phyloP scores from a whole-genome alignment of 306 rosid species.

The Mimosa pudica region DNA sequence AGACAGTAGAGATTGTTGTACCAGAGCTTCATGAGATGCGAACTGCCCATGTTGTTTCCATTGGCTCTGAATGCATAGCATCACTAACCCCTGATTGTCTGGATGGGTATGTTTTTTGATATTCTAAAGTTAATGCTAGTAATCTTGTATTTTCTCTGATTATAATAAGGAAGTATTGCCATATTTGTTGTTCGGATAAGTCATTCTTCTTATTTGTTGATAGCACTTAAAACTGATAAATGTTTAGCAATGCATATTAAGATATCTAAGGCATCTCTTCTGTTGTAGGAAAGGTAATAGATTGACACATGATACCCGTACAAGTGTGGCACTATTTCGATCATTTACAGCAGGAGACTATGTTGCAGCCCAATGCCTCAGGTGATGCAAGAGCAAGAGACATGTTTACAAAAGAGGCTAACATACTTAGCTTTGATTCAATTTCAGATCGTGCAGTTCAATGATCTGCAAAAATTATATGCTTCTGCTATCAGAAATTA shows the following conservation, averaged over 20 bases:
- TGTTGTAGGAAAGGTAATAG: slow-evolving; percentile 56
- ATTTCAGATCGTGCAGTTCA: slow-evolving; percentile 6
- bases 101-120: slow-evolving; percentile 70
- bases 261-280: slow-evolving; percentile 22
- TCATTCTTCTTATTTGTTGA: background rate
- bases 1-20: slow-evolving; percentile 75
- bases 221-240: slow-evolving; percentile 16
- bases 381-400: slow-evolving; percentile 51
- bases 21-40: slow-evolving; percentile 89
- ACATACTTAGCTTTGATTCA: slow-evolving; percentile 13
- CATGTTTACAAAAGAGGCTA: slow-evolving; percentile 17
- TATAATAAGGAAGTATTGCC: slow-evolving; percentile 7
- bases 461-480: slow-evolving; percentile 18
- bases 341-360: slow-evolving; percentile 87
- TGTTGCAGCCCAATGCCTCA: slow-evolving; percentile 80
- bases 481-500: background rate
- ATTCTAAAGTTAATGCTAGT: slow-evolving; percentile 17
- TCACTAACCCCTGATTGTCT: slow-evolving; percentile 66
- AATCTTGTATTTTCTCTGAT: slow-evolving; percentile 33
- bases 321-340: slow-evolving; percentile 72
- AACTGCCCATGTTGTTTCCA: slow-evolving; percentile 79
- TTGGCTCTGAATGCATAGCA: slow-evolving; percentile 73
- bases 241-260: slow-evolving; percentile 6
- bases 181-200: background rate
- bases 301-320: slow-evolving; percentile 79